phyloP scores from a whole-genome alignment of 1,139 yeast genomes.

The Entelexis paramagnoliae region DNA sequence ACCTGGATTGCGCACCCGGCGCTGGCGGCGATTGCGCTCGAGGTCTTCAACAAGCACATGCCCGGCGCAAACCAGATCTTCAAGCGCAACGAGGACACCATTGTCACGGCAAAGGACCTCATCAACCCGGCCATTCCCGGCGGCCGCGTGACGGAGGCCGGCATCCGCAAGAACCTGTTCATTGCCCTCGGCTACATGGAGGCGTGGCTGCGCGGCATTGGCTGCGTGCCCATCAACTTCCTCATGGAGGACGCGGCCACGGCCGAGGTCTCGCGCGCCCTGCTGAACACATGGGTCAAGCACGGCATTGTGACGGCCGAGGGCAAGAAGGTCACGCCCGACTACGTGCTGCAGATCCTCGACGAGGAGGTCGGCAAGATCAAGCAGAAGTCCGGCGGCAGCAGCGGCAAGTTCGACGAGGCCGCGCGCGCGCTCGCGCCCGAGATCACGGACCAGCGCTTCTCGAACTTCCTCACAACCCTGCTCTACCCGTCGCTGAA shows the following conservation, averaged over 20 bases:
- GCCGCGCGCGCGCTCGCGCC: conserved; percentile 31
- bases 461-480: conserved; percentile 36
- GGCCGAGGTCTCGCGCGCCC: conserved; percentile 75
- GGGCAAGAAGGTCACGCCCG: conserved; percentile 49
- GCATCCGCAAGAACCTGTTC: conserved; percentile 58
- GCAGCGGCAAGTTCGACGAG: conserved; percentile 40
- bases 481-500: conserved; percentile 34
- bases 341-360: conserved; percentile 46
- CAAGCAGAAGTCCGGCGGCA: conserved; percentile 38
- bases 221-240: conserved; percentile 73
- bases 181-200: conserved; percentile 71
- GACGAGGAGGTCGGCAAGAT: conserved; percentile 54
- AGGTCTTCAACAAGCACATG: conserved; percentile 72
- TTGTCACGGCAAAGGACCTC: conserved; percentile 55
- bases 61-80: conserved; percentile 75
- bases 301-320: conserved; percentile 56
- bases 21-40: conserved; percentile 61
- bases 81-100: conserved; percentile 40
- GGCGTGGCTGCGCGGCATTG: conserved; percentile 73
- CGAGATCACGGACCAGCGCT: conserved; percentile 30
- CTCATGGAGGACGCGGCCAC: conserved; percentile 86
- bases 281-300: conserved; percentile 76
- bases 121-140: conserved; percentile 59
- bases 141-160: conserved; percentile 59
- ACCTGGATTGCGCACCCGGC: conserved; percentile 79